Conservation (phyloP, 2,329 filamentous ascomycete species). For the Epichloe baconii region DNA sequence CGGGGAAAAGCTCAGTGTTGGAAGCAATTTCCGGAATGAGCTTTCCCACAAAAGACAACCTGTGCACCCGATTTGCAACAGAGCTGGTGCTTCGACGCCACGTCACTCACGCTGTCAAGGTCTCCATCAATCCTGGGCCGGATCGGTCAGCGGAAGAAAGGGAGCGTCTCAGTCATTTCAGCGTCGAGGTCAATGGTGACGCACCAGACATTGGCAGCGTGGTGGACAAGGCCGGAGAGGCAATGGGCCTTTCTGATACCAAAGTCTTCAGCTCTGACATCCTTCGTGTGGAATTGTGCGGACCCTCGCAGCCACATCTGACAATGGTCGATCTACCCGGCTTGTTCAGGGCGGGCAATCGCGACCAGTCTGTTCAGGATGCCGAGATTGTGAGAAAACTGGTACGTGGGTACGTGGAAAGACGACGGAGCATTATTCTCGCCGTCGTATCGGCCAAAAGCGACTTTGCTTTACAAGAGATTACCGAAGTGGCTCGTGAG, state of each 20-base stretch:
- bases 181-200: conserved; percentile 1
- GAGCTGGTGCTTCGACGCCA: conserved; percentile 43
- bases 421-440: conserved; percentile 44
- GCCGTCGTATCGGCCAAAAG: conserved; percentile 42
- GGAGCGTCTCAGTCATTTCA: conserved; percentile 4
- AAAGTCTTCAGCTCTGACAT: conserved; percentile 30
- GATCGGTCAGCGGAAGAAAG: conserved; percentile 15
- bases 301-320: conserved; percentile 35
- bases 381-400: conserved; percentile 15
- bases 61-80: conserved; percentile 51
- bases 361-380: conserved; percentile 25
- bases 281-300: conserved; percentile 33
- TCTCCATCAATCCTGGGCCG: conserved; percentile 19
- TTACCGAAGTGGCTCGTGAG: conserved; percentile 11
- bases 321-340: conserved; percentile 48
- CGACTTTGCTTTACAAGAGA: conserved; percentile 44
- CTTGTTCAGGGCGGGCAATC: conserved; percentile 32
- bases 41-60: conserved; percentile 43
- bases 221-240: conserved; percentile 5
- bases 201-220: conserved; percentile 4
- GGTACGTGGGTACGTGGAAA: conserved; percentile 41
- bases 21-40: conserved; percentile 49
- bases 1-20: conserved; percentile 52
- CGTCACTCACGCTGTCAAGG: conserved; percentile 17
- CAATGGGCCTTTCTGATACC: conserved; percentile 7